These are phyloP conservation scores for Danielozyma ontarioensis DNA, from an alignment of 805 yeast species.

Conservation along the genomic window DNA sequence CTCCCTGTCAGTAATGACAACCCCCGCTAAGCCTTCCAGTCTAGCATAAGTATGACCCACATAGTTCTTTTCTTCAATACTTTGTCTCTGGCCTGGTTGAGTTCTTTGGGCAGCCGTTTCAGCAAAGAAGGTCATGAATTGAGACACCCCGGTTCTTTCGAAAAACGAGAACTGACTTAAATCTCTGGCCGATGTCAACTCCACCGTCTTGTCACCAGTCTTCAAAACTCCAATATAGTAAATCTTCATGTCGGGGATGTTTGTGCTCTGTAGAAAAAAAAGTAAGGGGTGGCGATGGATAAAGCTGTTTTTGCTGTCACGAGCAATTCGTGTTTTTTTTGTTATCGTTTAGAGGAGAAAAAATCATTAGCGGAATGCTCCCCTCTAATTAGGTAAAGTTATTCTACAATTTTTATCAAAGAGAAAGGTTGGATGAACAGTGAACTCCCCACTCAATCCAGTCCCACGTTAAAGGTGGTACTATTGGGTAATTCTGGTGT, in stretches of 20 bases:
- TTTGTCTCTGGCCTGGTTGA: slow-evolving; percentile 82
- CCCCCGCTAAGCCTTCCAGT: slow-evolving; percentile 87
- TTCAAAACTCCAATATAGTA: slow-evolving; percentile 86
- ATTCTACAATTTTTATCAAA: no score
- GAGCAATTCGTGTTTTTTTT: no score
- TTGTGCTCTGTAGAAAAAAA: no score
- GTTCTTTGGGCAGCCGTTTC: slow-evolving; percentile 90
- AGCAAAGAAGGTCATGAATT: slow-evolving; percentile 92
- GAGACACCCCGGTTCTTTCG: slow-evolving; percentile 75
- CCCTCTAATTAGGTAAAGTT: no score
- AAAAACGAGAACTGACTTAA: slow-evolving; percentile 84
- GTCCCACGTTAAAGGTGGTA: slow-evolving; percentile 46
- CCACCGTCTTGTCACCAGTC: slow-evolving; percentile 62
- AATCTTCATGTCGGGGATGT: slow-evolving; percentile 73
- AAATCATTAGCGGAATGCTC: no score
- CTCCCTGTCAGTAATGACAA: slow-evolving; percentile 87
- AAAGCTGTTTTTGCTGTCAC: no score
- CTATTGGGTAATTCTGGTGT: slow-evolving; percentile 55
- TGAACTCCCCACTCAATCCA: no score
- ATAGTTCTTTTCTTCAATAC: slow-evolving; percentile 87
- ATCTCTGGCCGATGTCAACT: slow-evolving; percentile 76
- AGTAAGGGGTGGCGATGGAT: no score
- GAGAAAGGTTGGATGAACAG: no score
- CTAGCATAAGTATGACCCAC: slow-evolving; percentile 90
- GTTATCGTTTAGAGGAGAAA: no score